Percentiles rank a stretch among this genome's conserved stretches.
These are phyloP conservation scores for Nematocida sp. DNA, from an alignment of 371 early-diverging fungal species.

Conservation along the genomic window DNA sequence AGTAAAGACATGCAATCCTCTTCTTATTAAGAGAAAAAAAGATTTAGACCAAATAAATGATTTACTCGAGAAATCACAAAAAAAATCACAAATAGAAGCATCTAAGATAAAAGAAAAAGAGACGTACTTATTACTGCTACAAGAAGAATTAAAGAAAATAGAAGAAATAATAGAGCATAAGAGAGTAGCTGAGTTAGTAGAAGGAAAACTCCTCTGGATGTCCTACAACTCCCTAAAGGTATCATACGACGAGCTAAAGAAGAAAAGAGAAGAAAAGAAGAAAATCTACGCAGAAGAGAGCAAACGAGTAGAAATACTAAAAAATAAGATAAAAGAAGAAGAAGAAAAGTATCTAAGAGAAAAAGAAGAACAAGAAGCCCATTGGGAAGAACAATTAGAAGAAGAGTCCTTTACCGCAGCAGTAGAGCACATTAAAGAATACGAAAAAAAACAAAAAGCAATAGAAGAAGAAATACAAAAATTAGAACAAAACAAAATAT, in stretches of 20 bases:
- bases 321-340: conserved; percentile 18
- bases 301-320: background rate
- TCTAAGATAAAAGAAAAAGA: conserved; percentile 25
- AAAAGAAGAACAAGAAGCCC: conserved; percentile 39
- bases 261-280: background rate
- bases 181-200: conserved; percentile 45
- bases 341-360: conserved; percentile 37
- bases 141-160: conserved; percentile 55
- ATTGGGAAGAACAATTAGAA: background rate
- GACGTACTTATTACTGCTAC: conserved; percentile 35
- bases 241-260: background rate
- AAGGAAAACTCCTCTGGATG: conserved; percentile 62
- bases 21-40: conserved; percentile 43
- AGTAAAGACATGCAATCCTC: conserved; percentile 41
- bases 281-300: background rate
- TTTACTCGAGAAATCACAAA: conserved; percentile 1
- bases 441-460: conserved; percentile 34
- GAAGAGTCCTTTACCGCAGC: background rate
- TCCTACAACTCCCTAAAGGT: conserved; percentile 49
- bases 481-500: conserved; percentile 1
- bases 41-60: conserved; percentile 18
- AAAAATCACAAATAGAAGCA: conserved; percentile 24
- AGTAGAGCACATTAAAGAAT: background rate
- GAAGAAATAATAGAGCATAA: conserved; percentile 42
- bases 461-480: conserved; percentile 24